Percentiles rank a stretch among this genome's conserved stretches.
These are phyloP conservation scores for Pseudozyma thailandica DNA, from an alignment of 1,284 basidiomycete genomes.

Conservation along the genomic window DNA sequence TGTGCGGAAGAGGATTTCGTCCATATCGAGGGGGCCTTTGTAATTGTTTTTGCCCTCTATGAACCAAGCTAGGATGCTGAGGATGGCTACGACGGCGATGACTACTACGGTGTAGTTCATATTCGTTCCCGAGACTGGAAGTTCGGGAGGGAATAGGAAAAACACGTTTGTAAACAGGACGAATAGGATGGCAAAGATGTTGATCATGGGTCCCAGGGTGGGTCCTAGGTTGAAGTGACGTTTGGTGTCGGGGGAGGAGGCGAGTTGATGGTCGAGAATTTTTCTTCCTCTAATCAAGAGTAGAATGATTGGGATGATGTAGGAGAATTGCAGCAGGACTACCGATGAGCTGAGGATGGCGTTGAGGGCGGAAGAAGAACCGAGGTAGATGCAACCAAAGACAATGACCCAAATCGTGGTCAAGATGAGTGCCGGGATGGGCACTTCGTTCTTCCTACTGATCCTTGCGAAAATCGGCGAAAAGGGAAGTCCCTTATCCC, in stretches of 20 bases:
- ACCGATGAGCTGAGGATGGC: conserved; percentile 70
- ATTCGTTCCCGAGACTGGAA: conserved; percentile 67
- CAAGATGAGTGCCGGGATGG: conserved; percentile 72
- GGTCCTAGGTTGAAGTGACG: conserved; percentile 38
- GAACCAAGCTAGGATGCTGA: conserved; percentile 47
- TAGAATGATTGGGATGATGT: conserved; percentile 69
- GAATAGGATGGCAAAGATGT: conserved; percentile 69
- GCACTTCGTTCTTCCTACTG: conserved; percentile 68
- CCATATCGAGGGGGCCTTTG: conserved; percentile 51
- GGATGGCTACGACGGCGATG: conserved; percentile 39
- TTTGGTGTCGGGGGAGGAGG: not conserved
- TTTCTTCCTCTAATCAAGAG: conserved; percentile 69
- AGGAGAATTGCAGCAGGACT: conserved; percentile 70
- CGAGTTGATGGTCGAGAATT: conserved; percentile 63
- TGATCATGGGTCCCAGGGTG: conserved; percentile 63
- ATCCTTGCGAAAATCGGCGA: conserved; percentile 72
- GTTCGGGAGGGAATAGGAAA: conserved; percentile 71
- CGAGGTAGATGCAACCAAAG: conserved; percentile 71
- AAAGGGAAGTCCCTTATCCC: conserved; percentile 77
- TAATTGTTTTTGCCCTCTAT: conserved; percentile 41
- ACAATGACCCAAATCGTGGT: conserved; percentile 71
- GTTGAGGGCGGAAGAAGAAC: conserved; percentile 72
- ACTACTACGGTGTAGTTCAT: conserved; percentile 71
- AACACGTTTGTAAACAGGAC: conserved; percentile 70
- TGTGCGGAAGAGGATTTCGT: conserved; percentile 38